Percentiles rank a stretch among this genome's conserved stretches.
phyloP scores from a whole-genome alignment of 371 early-diverging fungal species.

The Lichtheimia ornata region DNA sequence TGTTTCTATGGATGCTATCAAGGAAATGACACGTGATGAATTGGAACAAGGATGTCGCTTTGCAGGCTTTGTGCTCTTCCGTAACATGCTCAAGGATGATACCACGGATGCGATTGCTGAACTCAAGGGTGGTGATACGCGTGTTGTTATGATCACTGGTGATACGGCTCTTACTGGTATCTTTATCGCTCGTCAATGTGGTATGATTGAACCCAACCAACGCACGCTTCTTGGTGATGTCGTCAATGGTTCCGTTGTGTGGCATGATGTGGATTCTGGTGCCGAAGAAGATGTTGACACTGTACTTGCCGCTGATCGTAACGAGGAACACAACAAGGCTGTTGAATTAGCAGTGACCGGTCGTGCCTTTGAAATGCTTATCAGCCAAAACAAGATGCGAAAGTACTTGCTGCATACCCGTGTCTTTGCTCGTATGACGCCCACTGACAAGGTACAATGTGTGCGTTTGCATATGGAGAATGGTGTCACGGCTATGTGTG shows the following conservation, averaged over 20 bases:
- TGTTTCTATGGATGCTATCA: slow-evolving; percentile 40
- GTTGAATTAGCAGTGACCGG: slow-evolving; percentile 76
- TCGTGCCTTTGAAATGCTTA: slow-evolving; percentile 62
- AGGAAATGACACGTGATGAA: slow-evolving; percentile 57
- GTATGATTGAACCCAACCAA: slow-evolving; percentile 61
- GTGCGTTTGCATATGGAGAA: slow-evolving; percentile 76
- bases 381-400: slow-evolving; percentile 29
- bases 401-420: slow-evolving; percentile 51
- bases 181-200: slow-evolving; percentile 79
- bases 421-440: slow-evolving; percentile 83
- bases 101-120: slow-evolving; percentile 72
- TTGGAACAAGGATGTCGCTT: slow-evolving; percentile 69
- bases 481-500: slow-evolving; percentile 86
- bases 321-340: slow-evolving; percentile 31
- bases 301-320: slow-evolving; percentile 19
- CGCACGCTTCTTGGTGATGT: slow-evolving; percentile 56
- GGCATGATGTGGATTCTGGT: slow-evolving; percentile 30
- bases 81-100: slow-evolving; percentile 87
- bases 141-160: slow-evolving; percentile 91
- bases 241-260: slow-evolving; percentile 49
- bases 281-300: slow-evolving; percentile 12
- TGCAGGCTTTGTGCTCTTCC: slow-evolving; percentile 83
- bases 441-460: slow-evolving; percentile 72
- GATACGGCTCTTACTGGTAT: slow-evolving; percentile 89
- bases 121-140: slow-evolving; percentile 75